These are phyloP conservation scores for Coemansia sp. DNA, from an alignment of 192 early-diverging fungal species.

Conservation along the genomic window DNA sequence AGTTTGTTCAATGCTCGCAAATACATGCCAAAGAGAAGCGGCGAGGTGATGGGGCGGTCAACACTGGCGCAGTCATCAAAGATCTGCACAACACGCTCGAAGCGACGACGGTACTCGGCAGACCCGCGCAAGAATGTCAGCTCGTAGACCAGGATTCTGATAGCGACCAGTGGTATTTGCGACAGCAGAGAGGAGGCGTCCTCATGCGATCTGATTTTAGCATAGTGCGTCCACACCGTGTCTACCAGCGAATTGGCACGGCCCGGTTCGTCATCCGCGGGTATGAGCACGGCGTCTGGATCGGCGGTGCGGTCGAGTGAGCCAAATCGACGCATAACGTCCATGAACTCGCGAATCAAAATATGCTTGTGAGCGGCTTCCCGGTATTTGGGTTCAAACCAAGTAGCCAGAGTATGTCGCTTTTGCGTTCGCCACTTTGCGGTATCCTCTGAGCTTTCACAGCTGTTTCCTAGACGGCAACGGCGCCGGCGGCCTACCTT, in stretches of 20 bases:
- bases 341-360: constrained; percentile 37
- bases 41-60: constrained; percentile 17
- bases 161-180: constrained; percentile 21
- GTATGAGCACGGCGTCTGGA: neutral
- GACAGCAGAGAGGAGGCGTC: constrained; percentile 14
- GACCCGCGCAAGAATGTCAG: constrained; percentile 29
- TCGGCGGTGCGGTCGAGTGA: neutral
- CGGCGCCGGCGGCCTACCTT: neutral
- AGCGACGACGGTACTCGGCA: constrained; percentile 18
- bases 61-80: constrained; percentile 18
- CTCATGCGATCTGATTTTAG: constrained; percentile 19
- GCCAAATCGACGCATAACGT: constrained; percentile 18
- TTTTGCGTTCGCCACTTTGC: neutral
- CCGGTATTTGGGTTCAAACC: neutral
- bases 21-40: constrained; percentile 31
- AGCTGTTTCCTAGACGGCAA: neutral
- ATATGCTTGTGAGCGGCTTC: constrained; percentile 15
- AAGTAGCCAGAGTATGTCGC: neutral
- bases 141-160: constrained; percentile 33
- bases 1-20: constrained; percentile 49
- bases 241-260: constrained; percentile 6
- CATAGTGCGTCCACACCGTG: constrained; percentile 43
- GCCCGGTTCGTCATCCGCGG: neutral
- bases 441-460: constrained; percentile 2
- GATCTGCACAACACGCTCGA: constrained; percentile 32